phyloP scores from a whole-genome alignment of 768 basidiomycete species.

The Ephemerocybe angulata region DNA sequence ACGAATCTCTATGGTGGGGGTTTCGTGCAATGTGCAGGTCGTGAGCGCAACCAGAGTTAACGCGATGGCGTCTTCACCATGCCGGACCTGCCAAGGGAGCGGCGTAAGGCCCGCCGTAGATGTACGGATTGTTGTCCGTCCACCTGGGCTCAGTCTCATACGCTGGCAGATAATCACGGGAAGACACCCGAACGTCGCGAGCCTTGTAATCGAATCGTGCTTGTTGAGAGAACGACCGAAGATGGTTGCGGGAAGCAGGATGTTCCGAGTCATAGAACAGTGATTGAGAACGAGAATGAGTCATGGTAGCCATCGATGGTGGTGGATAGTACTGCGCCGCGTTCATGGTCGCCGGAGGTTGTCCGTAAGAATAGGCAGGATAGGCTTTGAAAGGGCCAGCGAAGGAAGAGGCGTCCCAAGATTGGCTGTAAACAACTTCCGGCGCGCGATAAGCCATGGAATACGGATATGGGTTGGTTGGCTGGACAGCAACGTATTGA shows the following conservation, averaged over 20 bases:
- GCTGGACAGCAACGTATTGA: conserved; percentile 64
- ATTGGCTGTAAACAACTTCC: conserved; percentile 34
- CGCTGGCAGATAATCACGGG: conserved; percentile 37
- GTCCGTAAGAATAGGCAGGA: conserved; percentile 33
- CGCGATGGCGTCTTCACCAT: conserved; percentile 24
- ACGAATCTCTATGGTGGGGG: conserved; percentile 29
- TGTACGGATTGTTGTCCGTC: conserved; percentile 32
- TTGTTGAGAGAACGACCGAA: conserved; percentile 62
- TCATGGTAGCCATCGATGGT: conserved; percentile 31
- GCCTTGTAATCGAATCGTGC: conserved; percentile 51
- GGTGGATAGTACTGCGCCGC: conserved; percentile 38
- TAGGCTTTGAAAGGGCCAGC: conserved; percentile 36
- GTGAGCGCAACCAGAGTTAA: conserved; percentile 13
- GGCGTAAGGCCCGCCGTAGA: conserved; percentile 39
- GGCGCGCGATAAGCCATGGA: conserved; percentile 31
- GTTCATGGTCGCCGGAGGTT: conserved; percentile 27
- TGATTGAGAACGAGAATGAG: conserved; percentile 56
- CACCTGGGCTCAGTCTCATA: conserved; percentile 40
- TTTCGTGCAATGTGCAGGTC: conserved; percentile 15
- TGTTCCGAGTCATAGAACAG: conserved; percentile 52
- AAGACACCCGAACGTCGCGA: conserved; percentile 42
- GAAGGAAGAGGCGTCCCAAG: conserved; percentile 34
- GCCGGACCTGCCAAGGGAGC: conserved; percentile 44
- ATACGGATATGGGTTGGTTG: conserved; percentile 40
- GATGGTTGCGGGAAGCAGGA: conserved; percentile 43